Base-by-base conservation (phyloP, 257 asterid species). In the Coffea canephora region DNA sequence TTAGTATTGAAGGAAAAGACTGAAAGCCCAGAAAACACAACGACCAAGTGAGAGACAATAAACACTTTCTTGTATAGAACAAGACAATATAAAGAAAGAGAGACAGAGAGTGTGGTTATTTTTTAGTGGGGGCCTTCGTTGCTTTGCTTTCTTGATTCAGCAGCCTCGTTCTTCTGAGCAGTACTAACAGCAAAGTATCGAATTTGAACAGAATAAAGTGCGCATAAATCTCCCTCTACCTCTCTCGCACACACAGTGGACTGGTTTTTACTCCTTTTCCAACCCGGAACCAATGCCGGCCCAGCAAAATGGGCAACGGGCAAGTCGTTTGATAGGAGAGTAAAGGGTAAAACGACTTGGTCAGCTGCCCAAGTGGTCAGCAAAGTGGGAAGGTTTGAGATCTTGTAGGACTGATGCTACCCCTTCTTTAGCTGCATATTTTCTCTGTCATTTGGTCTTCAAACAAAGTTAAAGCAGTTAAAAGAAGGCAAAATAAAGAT, bases 141-240 rank as follows among this genome's bases (percentile, higher is more conserved):
- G 25, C 85, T 75, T 74, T 80, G 79, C 85, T 86, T 87, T 71
- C 76, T 73, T 77, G 71, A 64, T 85, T 45, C 85, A 82, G 69
- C 84, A 75, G 86, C 91, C 89, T 90, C 86, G 89, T 84, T 93
- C 89, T 83, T 45, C 61, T 43, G 59, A 61, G 71, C 81, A 87
- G 90, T 71, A 82, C 89, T 85, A 83, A 85, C 84, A 84, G 89
- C 90, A 88, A 90, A 81, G 91, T 84, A 88, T 88, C 87, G 86
- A 87, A 90, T 88, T 92, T 91, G 90, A 91, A 89, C 88, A 86
- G 93, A 94, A 91, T 92, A 92, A 94, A 92, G 97, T 81, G 86
- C 86, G 57, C 84, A 48, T 8, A 8, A 76, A 69, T 59, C 82
- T 70, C 55, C 67, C 69, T 64, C 52, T 27, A n/a, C 75, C 82